These are phyloP conservation scores for Botrytis aclada DNA, from an alignment of 2,329 filamentous ascomycete species.

Conservation along the genomic window DNA sequence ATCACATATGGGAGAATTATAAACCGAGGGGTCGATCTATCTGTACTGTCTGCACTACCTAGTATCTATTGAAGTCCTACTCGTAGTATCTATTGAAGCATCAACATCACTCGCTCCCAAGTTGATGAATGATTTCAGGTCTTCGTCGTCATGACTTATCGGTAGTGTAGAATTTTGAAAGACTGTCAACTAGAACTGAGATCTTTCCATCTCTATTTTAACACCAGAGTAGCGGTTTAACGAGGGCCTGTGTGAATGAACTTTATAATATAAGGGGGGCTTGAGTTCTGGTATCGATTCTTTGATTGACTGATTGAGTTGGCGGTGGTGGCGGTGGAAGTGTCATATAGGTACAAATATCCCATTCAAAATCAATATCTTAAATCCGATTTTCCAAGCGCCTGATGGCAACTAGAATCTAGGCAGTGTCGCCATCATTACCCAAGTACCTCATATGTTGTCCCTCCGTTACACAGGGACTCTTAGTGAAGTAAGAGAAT, in stretches of 20 bases:
- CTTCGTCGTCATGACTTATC: background rate
- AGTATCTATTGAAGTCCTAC: too few species aligned
- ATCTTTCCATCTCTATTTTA: background rate
- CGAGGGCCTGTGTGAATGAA: background rate
- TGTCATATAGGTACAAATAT: background rate
- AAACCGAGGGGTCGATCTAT: background rate
- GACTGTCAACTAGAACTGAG: background rate
- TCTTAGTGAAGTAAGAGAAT: too few species aligned
- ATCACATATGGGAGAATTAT: background rate
- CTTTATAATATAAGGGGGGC: background rate
- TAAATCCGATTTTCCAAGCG: background rate
- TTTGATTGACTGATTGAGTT: background rate
- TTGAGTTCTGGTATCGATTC: background rate
- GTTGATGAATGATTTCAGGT: background rate
- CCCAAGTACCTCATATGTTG: background rate
- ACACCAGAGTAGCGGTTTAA: background rate
- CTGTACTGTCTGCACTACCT: background rate
- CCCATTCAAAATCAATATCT: background rate
- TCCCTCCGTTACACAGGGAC: background rate
- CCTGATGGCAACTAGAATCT: background rate
- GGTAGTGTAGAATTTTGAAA: background rate
- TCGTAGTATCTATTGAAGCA: background rate
- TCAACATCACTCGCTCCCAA: background rate
- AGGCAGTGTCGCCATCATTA: background rate
- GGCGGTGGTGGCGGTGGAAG: background rate